Evolutionary conservation across 2,329 filamentous ascomycete genomes (phyloP), one percentile per base, ranked within the genome.

Genomic region (Colletotrichum sp.): DNA sequence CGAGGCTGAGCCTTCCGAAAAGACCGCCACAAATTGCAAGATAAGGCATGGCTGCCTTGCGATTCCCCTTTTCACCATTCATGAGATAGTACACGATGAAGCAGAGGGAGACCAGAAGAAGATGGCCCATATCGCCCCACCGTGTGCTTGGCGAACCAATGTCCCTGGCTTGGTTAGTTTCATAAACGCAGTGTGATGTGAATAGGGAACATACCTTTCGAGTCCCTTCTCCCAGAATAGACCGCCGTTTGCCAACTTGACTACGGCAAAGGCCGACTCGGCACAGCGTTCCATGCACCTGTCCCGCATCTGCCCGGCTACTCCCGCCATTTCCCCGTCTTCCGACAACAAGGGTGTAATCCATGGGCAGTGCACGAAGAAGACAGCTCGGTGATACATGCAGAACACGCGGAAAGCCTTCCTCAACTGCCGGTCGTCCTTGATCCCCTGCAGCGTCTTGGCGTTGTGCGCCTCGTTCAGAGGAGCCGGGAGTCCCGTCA

Each of bases 71-170:
- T 10, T 76, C 69, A 21, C 73, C 69, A 16, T 64, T 72, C 8
- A 68, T 49, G 8, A 76, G 69, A 21, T 68, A 72, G 55, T 76
- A 68, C 10, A 76, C 69, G 12, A 76, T 76, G 18, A 68, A 76
- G 18, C 73, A 76, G n/a, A 76, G 69, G 4, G 73, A 76, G 8
- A 76, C 69, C 6, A 76, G n/a, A 5, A 76, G 57, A 18, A 76
- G 64, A 12, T 76, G 69, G 6, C 73, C 73, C 73, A 76, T 68
- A 6, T 76, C 64, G 4, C 64, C 64, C 73, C 73, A 76, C 24
- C 44, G 26, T 12, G 63, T 49, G n/a, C 69, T 76, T 26, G 69
- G 44, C 15, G 55, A 68, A 10, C 69, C 63, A 10, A 76, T 32
- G 10, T 76, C 63, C 10, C 73, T 76, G 3, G 13, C 8, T 1